Percentiles rank a stretch among this genome's conserved stretches.
Evolutionary conservation across 805 yeast genomes (phyloP).

Genomic region (Dipodascus geniculatus): DNA sequence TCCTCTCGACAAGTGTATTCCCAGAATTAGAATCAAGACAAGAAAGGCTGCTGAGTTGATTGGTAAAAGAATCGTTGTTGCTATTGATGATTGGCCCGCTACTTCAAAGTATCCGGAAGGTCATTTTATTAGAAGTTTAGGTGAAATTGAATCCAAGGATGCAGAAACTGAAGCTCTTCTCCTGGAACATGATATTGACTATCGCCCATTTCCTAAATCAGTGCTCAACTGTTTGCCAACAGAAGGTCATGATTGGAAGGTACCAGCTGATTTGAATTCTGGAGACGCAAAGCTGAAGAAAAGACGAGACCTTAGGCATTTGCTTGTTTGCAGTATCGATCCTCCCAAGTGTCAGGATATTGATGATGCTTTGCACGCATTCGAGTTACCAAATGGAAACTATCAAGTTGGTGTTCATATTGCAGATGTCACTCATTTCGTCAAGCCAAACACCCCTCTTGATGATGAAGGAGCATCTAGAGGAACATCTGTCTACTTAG

Average conservation of each 20-base stretch:
- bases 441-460: slow-evolving; percentile 80
- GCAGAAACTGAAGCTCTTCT: slow-evolving; percentile 95
- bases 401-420: slow-evolving; percentile 97
- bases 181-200: slow-evolving; percentile 92
- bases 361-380: slow-evolving; percentile 94
- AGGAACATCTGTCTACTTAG: slow-evolving; percentile 94
- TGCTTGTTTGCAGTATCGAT: slow-evolving; percentile 87
- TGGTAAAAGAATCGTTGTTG: slow-evolving; percentile 86
- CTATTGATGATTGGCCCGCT: slow-evolving; percentile 87
- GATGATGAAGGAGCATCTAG: slow-evolving; percentile 95
- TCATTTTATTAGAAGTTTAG: slow-evolving; percentile 82
- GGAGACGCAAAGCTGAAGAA: slow-evolving; percentile 29
- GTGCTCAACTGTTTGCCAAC: slow-evolving; percentile 85
- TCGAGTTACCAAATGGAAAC: slow-evolving; percentile 75
- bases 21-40: slow-evolving; percentile 77
- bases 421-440: slow-evolving; percentile 97
- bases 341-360: slow-evolving; percentile 98
- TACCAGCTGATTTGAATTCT: slow-evolving; percentile 47
- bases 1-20: slow-evolving; percentile 81
- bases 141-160: slow-evolving; percentile 79
- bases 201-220: slow-evolving; percentile 85
- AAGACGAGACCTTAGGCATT: slow-evolving; percentile 79
- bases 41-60: slow-evolving; percentile 70
- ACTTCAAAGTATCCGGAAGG: slow-evolving; percentile 84
- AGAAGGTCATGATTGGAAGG: slow-evolving; percentile 91